Evolutionary conservation across 148 eudicot genomes (phyloP).

Genomic region (Pouteria glomerata): DNA sequence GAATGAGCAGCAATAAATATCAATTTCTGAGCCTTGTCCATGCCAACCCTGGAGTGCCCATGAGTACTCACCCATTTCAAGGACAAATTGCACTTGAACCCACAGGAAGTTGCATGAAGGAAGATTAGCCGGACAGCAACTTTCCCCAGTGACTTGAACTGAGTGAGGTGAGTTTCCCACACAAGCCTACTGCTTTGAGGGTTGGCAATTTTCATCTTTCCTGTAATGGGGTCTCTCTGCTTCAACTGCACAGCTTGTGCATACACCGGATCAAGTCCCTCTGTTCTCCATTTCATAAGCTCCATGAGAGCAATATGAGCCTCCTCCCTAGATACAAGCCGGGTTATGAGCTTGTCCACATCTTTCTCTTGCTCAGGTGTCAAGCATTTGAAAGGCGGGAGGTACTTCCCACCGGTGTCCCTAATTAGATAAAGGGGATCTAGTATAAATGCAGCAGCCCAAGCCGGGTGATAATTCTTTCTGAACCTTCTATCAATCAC

Average conservation of each 20-base stretch:
- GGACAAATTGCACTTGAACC: constrained; percentile 54
- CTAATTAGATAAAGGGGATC: constrained; percentile 75
- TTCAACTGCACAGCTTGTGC: constrained; percentile 95
- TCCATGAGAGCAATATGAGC: constrained; percentile 84
- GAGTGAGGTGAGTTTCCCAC: constrained; percentile 89
- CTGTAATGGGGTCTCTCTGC: constrained; percentile 71
- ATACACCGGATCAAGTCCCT: constrained; percentile 90
- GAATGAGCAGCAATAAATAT: constrained; percentile 79
- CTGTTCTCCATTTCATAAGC: constrained; percentile 93
- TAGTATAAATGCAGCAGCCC: constrained; percentile 90
- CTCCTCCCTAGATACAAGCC: constrained; percentile 84
- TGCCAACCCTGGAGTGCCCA: constrained; percentile 48
- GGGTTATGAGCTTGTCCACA: constrained; percentile 79
- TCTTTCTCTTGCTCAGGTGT: constrained; percentile 88
- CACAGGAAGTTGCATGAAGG: constrained; percentile 80
- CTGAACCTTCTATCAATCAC: constrained; percentile 59
- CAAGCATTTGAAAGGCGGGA: constrained; percentile 86
- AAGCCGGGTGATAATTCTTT: constrained; percentile 90
- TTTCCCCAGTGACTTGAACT: constrained; percentile 74
- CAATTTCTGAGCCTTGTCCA: constrained; percentile 79
- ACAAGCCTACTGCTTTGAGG: constrained; percentile 94
- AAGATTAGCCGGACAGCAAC: constrained; percentile 82
- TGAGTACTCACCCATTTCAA: constrained; percentile 48
- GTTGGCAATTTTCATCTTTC: constrained; percentile 77
- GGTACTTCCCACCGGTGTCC: constrained; percentile 74